These are phyloP conservation scores for Aaosphaeria pasadenensis DNA, from an alignment of 2,329 filamentous ascomycete genomes.

Conservation along the genomic window DNA sequence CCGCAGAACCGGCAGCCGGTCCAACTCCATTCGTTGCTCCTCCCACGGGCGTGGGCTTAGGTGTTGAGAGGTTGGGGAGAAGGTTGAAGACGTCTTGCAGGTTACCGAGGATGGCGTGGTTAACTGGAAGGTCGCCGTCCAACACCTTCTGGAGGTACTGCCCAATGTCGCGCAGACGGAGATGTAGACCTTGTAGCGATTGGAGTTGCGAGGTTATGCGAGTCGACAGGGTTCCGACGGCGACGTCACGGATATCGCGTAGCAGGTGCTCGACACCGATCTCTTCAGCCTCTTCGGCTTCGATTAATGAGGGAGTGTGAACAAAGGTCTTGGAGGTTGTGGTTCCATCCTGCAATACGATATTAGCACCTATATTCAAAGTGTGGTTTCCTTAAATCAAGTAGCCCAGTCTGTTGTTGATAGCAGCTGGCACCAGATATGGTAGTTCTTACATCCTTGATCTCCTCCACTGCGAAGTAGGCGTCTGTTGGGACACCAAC, in stretches of 20 bases:
- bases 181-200: constrained; percentile 91
- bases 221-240: constrained; percentile 92
- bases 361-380: no score
- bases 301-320: constrained; percentile 96
- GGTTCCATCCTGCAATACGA: constrained; percentile 75
- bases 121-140: constrained; percentile 87
- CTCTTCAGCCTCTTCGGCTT: constrained; percentile 97
- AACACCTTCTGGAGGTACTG: constrained; percentile 95
- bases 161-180: constrained; percentile 91
- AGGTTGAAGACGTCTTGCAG: constrained; percentile 99
- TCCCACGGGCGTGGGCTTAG: constrained; percentile 57
- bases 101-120: constrained; percentile 95
- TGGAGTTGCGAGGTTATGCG: constrained; percentile 97
- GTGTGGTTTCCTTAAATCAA: no score
- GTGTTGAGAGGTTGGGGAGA: constrained; percentile 89
- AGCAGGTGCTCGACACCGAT: constrained; percentile 98
- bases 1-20: constrained; percentile 44
- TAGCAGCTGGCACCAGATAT: neutral
- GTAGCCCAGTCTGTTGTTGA: neutral
- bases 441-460: constrained; percentile 78
- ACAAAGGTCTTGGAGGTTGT: constrained; percentile 97
- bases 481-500: constrained; percentile 96
- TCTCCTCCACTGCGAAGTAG: constrained; percentile 98
- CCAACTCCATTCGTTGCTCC: constrained; percentile 48
- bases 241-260: constrained; percentile 96